Base-by-base conservation (phyloP, 2,329 filamentous ascomycete genomes). In the Botrytis paeoniae region DNA sequence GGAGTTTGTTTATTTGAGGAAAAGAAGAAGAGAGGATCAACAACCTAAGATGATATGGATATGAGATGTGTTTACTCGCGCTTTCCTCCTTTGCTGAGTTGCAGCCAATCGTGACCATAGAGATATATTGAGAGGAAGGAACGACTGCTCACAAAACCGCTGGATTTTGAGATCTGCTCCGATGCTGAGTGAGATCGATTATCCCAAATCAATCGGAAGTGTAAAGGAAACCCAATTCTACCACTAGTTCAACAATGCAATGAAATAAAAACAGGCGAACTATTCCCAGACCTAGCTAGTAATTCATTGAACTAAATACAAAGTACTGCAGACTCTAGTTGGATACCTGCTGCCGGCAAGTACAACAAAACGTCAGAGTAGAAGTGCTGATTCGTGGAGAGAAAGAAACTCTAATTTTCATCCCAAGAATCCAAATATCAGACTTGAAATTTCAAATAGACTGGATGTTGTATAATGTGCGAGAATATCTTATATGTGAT, bases 281-380 rank as follows among this genome's bases (percentile, higher is more conserved):
- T 32, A 6, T 22, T 16, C 7, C 25, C 3, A 29, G 16, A 29
- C 16, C 45, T 18, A 10, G 45, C 20, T 10, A 25, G 9, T 25
- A n/a, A 14, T 66, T 39, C 51, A 20, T 18, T 65, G 29, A 12
- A n/a, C 20, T 29, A 7, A 41, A 39, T 9, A 20, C 8, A 3
- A n/a, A 63, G 9, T 29, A 41, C 10, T 41, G 25, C 7, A 20
- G n/a, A 39, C 25, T 63, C 37, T 22, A 48, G 37, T 7, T 41
- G 18, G 8, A n/a, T 29, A 41, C 22, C 35, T 61, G 9, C 10
- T 37, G 20, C 10, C 20, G 10, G 59, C 6, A 62, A 37, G 86
- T 85, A 81, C 10, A n/a, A 51, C 6, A n/a, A 51, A 51, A 14
- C 10, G 25, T n/a, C 48, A 51, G 48, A 51, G 48, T 51, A 6